Evolutionary conservation across 768 basidiomycete species (phyloP).

Genomic region (Udeniomyces megalosporus): DNA sequence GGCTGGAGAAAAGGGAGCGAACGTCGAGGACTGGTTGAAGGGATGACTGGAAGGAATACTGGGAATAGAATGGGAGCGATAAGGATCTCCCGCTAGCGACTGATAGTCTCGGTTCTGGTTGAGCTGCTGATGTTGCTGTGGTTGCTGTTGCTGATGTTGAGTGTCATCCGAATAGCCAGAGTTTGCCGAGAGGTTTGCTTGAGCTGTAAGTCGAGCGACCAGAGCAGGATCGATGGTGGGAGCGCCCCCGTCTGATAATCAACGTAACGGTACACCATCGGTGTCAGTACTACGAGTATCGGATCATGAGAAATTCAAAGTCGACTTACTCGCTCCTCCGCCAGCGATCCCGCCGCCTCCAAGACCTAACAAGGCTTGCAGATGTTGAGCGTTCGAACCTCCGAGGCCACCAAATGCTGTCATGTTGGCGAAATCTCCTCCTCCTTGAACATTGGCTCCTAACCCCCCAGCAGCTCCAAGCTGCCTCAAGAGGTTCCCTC

Average conservation of each 20-base stretch:
- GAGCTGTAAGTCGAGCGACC: neutral
- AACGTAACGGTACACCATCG: no score
- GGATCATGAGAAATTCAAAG: no score
- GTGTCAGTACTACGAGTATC: no score
- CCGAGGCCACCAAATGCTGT: neutral
- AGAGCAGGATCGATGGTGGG: conserved; percentile 7
- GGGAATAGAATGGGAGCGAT: neutral
- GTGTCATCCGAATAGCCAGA: neutral
- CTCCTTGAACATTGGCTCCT: no score
- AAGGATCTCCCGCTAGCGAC: neutral
- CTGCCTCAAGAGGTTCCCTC: conserved; percentile 1
- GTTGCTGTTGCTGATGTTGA: no score
- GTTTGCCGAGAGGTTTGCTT: neutral
- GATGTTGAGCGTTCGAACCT: neutral
- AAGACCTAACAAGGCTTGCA: neutral
- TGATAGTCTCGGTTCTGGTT: neutral
- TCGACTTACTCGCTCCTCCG: neutral
- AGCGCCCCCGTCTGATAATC: no score
- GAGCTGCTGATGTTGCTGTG: no score
- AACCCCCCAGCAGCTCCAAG: neutral
- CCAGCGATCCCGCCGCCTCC: neutral
- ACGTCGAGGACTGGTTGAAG: neutral
- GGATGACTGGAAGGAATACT: no score
- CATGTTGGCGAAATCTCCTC: no score
- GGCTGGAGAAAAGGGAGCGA: conserved; percentile 6